Conservation (phyloP, 176 grass and related monocot species). For the Ensete glaucum region DNA sequence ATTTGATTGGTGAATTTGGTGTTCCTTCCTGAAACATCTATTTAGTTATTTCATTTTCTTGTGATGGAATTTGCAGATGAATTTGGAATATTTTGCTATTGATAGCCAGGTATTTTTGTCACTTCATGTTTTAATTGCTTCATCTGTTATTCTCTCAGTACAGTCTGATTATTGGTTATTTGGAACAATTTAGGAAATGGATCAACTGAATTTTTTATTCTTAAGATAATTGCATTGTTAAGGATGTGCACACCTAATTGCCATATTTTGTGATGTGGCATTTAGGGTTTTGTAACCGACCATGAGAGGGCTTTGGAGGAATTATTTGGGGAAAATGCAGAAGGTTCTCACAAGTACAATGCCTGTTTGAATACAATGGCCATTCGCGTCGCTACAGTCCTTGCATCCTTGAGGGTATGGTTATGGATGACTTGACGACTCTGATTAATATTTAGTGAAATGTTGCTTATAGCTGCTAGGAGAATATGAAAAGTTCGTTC, state of each 20-base stretch:
- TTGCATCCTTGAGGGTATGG: constrained; percentile 50
- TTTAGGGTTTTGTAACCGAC: constrained; percentile 74
- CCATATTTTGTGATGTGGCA: constrained; percentile 1
- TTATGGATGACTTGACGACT: neutral
- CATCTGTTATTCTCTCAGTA: neutral
- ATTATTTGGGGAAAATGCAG: constrained; percentile 69
- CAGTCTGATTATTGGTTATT: neutral
- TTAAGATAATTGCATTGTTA: too few relatives aligned
- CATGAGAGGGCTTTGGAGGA: constrained; percentile 83
- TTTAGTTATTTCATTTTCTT: constrained; percentile 4
- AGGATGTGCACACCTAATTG: neutral
- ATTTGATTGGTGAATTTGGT: neutral
- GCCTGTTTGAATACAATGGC: constrained; percentile 72
- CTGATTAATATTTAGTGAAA: neutral
- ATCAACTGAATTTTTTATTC: neutral
- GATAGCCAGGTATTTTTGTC: constrained; percentile 65
- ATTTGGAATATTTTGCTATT: constrained; percentile 81
- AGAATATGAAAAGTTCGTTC: neutral
- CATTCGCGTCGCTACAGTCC: constrained; percentile 59
- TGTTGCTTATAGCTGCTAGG: constrained; percentile 4
- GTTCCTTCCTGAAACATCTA: too few relatives aligned
- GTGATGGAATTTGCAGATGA: constrained; percentile 52
- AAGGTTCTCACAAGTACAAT: constrained; percentile 69
- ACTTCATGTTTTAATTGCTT: neutral
- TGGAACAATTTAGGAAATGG: neutral